Conservation (phyloP, 176 grass and related monocot species). For the Oryza australiensis region DNA sequence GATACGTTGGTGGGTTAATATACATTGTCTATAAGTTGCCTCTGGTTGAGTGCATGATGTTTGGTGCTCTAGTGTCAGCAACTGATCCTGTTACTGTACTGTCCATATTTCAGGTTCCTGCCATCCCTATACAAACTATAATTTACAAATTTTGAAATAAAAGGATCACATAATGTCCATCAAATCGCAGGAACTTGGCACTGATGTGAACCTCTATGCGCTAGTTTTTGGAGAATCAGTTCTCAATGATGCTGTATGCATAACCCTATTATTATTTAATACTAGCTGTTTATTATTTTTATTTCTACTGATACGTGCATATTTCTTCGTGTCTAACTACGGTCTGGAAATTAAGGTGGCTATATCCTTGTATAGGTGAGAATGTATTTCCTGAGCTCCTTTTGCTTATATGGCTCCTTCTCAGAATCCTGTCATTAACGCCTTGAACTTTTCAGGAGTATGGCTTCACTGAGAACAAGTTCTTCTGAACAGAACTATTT, state of each 20-base stretch:
- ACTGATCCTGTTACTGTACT: slow-evolving; percentile 96
- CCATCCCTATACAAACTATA: slow-evolving; percentile 9
- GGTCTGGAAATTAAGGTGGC: slow-evolving; percentile 68
- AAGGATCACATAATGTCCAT: slow-evolving; percentile 18
- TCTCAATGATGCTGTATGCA: slow-evolving; percentile 87
- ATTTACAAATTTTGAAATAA: neutral
- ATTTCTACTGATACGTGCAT: slow-evolving; percentile 33
- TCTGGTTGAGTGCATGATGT: slow-evolving; percentile 94
- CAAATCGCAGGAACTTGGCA: slow-evolving; percentile 76
- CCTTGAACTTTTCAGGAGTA: slow-evolving; percentile 46
- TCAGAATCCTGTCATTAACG: slow-evolving; percentile 11
- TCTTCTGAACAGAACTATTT: slow-evolving; percentile 57
- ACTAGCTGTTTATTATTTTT: neutral
- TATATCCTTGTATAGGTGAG: slow-evolving; percentile 94
- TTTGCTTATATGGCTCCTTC: neutral
- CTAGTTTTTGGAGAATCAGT: slow-evolving; percentile 96
- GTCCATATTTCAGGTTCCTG: slow-evolving; percentile 95
- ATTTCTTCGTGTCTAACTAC: slow-evolving; percentile 30
- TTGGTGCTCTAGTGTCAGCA: slow-evolving; percentile 95
- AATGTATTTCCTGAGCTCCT: neutral
- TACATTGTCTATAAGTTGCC: slow-evolving; percentile 81
- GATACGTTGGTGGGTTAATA: slow-evolving; percentile 78
- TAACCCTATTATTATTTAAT: slow-evolving; percentile 7
- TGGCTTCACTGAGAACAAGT: slow-evolving; percentile 59
- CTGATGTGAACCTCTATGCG: slow-evolving; percentile 90